Evolutionary conservation across 768 basidiomycete genomes (phyloP).

Genomic region (Scleroderma citrinum): DNA sequence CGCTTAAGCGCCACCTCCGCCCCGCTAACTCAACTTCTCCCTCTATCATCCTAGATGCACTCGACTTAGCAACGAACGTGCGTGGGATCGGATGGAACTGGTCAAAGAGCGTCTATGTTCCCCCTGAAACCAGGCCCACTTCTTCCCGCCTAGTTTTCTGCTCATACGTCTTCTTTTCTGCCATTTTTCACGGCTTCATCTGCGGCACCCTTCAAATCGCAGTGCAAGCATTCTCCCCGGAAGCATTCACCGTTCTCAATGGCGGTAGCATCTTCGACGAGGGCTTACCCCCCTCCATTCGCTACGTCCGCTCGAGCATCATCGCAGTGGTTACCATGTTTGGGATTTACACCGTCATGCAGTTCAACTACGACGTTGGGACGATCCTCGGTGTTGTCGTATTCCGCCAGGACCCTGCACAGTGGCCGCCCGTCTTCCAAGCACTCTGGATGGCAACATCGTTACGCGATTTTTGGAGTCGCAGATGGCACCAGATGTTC

Average conservation of each 20-base stretch:
- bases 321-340: slow-evolving; percentile 41
- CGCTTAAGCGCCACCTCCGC: slow-evolving; percentile 9
- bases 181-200: slow-evolving; percentile 30
- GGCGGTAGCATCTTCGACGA: slow-evolving; percentile 28
- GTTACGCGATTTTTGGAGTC: slow-evolving; percentile 52
- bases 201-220: slow-evolving; percentile 41
- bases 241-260: slow-evolving; percentile 7
- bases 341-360: slow-evolving; percentile 39
- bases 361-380: slow-evolving; percentile 32
- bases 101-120: slow-evolving; percentile 29
- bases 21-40: slow-evolving; percentile 1
- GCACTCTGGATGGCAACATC: slow-evolving; percentile 47
- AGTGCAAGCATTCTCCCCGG: slow-evolving; percentile 31
- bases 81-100: slow-evolving; percentile 59
- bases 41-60: slow-evolving; percentile 30
- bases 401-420: slow-evolving; percentile 36
- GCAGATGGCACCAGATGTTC: slow-evolving; percentile 58
- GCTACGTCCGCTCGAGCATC: slow-evolving; percentile 33
- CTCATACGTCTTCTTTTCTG: slow-evolving; percentile 26
- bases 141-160: slow-evolving; percentile 30
- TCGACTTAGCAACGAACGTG: slow-evolving; percentile 43
- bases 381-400: slow-evolving; percentile 40
- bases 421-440: slow-evolving; percentile 55
- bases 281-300: slow-evolving; percentile 13
- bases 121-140: slow-evolving; percentile 34